phyloP scores from a whole-genome alignment of 345 rosid species.

The Sonneratia caseolaris region DNA sequence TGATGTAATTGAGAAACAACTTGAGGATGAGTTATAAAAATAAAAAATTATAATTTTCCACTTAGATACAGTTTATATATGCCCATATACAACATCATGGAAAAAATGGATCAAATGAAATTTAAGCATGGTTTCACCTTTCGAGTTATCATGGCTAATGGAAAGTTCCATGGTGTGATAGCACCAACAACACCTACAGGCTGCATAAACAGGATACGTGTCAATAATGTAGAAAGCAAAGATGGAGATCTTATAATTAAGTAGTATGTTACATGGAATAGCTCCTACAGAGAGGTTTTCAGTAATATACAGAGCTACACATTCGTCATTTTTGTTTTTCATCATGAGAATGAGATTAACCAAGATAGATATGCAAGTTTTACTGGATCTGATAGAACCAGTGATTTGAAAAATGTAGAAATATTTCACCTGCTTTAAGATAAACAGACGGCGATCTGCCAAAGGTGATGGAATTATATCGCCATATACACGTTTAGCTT shows the following conservation, averaged over 20 bases:
- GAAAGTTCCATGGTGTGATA: constrained; percentile 95
- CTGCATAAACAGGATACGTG: constrained; percentile 28
- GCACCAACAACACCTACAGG: constrained; percentile 98
- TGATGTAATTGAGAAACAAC: constrained; percentile 22
- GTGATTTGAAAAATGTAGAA: constrained; percentile 2
- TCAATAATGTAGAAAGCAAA: background rate
- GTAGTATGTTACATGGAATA: background rate
- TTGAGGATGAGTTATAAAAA: constrained; percentile 7
- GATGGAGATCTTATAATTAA: background rate
- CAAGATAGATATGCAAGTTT: background rate
- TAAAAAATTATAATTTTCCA: too few relatives aligned
- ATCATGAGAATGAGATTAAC: background rate
- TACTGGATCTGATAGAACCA: background rate
- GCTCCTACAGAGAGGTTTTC: background rate
- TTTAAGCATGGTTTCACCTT: constrained; percentile 44
- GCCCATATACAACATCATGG: background rate
- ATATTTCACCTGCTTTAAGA: constrained; percentile 63
- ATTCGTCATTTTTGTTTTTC: too few relatives aligned
- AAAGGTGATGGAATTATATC: constrained; percentile 80
- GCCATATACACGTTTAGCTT: constrained; percentile 89
- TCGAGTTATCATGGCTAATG: constrained; percentile 96
- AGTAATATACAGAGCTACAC: too few relatives aligned
- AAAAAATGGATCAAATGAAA: background rate
- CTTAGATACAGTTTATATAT: background rate
- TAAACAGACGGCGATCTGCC: constrained; percentile 73